Evolutionary conservation across 805 yeast genomes (phyloP).

Genomic region (Wickerhamiella hasegawae): DNA sequence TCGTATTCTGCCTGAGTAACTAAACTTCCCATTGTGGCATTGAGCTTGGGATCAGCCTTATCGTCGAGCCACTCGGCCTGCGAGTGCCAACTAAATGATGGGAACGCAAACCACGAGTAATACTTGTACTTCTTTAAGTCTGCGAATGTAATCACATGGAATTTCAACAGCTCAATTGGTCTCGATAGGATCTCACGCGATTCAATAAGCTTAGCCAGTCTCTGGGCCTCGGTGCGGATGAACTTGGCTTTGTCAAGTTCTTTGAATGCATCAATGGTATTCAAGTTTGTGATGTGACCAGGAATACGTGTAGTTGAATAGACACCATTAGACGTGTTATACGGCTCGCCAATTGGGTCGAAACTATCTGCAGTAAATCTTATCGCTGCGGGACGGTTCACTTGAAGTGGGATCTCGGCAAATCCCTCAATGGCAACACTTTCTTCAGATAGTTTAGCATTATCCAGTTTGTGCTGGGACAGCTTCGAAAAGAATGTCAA

Average conservation of each 20-base stretch:
- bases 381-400: conserved; percentile 23
- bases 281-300: conserved; percentile 43
- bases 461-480: conserved; percentile 56
- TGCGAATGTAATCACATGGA: conserved; percentile 51
- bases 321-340: conserved; percentile 17
- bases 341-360: too few species aligned
- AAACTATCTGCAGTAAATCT: conserved; percentile 17
- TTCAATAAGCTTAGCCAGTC: conserved; percentile 19
- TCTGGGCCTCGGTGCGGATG: conserved; percentile 28
- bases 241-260: conserved; percentile 43
- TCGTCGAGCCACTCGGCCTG: neutral
- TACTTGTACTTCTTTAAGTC: conserved; percentile 81
- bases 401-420: conserved; percentile 13
- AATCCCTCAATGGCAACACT: conserved; percentile 29
- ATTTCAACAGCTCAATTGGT: conserved; percentile 28
- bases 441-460: conserved; percentile 45
- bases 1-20: too few species aligned
- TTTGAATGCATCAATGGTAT: conserved; percentile 79
- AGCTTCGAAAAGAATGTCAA: conserved; percentile 72
- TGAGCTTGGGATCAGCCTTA: conserved; percentile 30
- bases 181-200: conserved; percentile 23
- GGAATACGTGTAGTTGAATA: too few species aligned
- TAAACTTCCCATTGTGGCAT: too few species aligned
- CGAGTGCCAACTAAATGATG: conserved; percentile 33
- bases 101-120: conserved; percentile 81